Evolutionary conservation across 2,329 filamentous ascomycete species (phyloP), one percentile per base, ranked within the genome.

Genomic region (Colletotrichum lentis): DNA sequence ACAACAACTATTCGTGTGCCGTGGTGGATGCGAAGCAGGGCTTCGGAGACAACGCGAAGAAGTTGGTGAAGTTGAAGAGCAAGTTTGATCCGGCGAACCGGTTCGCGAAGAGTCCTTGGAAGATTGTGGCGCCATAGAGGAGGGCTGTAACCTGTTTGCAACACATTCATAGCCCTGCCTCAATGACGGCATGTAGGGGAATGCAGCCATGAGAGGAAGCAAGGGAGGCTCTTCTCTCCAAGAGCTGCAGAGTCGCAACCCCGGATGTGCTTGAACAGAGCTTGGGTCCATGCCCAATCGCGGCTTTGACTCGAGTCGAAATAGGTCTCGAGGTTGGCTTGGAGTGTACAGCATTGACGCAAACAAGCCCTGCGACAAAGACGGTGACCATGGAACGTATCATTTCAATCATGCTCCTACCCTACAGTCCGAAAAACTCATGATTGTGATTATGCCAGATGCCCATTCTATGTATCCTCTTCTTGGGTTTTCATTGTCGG

Each of bases 81-180:
- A 76, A 71, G 58, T 79, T 74, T 44, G 78, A 80, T 62, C 75
- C 75, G 1, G 67, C 69, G 2, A 78, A 80, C 63, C 70, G 77
- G 11, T 80, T 80, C 67, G 50, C 55, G 8, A 43, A 22, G 22
- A 52, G 43, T 22, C 31, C 54, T 14, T 50, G 55, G 55, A 60
- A 57, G 46, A 24, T 67, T 64, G 22, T 27, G 16, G 41, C 46
- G 5, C 53, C 31, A 11, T 47, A 47, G 6, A 18, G 6, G 14
- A 31, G 12, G 18, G 7, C 3, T 22, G 18, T 54, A n/a, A n/a
- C n/a, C n/a, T n/a, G n/a, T n/a, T 54, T 54, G n/a, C 12, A n/a
- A 22, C 11, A 54, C n/a, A n/a, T 54, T 22, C 31, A 54, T 20
- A 5, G 6, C n/a, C 37, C 18, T 1, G 27, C 7, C 27, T 31